Evolutionary conservation across 768 basidiomycete genomes (phyloP).

Genomic region (Rhodotorula diobovata): DNA sequence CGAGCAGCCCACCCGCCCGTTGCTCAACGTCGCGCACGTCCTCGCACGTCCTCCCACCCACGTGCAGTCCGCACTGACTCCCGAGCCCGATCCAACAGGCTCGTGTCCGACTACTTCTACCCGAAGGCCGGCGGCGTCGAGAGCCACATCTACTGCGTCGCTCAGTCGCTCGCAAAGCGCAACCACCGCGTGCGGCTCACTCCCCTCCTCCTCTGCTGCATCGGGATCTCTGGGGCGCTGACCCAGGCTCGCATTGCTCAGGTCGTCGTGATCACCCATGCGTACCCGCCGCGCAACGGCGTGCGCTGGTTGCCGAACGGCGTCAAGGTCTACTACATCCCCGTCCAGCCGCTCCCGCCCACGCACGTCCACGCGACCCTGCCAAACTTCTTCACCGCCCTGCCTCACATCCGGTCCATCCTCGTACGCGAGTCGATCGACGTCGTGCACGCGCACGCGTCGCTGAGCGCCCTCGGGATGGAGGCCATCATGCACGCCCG

Average conservation of each 20-base stretch:
- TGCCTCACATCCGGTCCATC: conserved; percentile 87
- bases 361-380: conserved; percentile 89
- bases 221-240: not conserved
- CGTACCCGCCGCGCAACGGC: conserved; percentile 78
- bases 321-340: conserved; percentile 91
- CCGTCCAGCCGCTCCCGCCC: conserved; percentile 60
- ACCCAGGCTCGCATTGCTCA: conserved; percentile 44
- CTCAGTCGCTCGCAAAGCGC: conserved; percentile 68
- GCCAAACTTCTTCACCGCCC: conserved; percentile 85
- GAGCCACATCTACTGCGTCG: conserved; percentile 90
- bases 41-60: too few relatives aligned
- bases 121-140: conserved; percentile 93
- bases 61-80: too few relatives aligned
- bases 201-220: not conserved
- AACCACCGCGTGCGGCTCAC: conserved; percentile 69
- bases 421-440: conserved; percentile 78
- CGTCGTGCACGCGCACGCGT: conserved; percentile 85
- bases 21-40: conserved; percentile 31
- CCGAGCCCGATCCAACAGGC: not conserved
- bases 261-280: conserved; percentile 94
- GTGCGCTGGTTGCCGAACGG: conserved; percentile 80
- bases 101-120: conserved; percentile 75
- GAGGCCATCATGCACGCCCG: conserved; percentile 88
- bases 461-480: conserved; percentile 81
- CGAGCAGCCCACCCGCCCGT: not conserved